Conservation (phyloP, 352 stramenopile species). For the Discostella stelligera region DNA sequence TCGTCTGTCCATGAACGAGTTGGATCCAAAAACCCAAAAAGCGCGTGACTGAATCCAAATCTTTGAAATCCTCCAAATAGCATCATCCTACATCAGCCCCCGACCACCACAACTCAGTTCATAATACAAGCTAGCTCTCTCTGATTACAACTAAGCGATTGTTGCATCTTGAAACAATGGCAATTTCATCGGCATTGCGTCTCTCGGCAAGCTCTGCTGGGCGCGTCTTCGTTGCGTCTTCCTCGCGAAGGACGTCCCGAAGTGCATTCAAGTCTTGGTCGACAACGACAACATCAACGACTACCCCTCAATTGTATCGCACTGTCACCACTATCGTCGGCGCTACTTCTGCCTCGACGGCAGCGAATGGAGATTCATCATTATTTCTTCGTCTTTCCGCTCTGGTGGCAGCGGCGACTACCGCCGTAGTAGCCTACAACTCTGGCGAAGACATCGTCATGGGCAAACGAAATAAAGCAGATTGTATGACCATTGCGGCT, state of each 20-base stretch:
- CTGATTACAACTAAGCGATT: not conserved
- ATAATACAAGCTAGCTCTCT: too few relatives aligned
- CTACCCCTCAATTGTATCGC: not conserved
- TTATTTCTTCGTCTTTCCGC: not conserved
- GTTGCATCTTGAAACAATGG: not conserved
- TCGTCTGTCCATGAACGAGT: not conserved
- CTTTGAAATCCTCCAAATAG: too few relatives aligned
- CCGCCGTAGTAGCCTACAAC: not conserved
- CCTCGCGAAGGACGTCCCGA: too few relatives aligned
- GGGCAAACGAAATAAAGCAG: slow-evolving; percentile 17
- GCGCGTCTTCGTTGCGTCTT: not conserved
- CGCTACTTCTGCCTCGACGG: not conserved
- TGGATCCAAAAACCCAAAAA: not conserved
- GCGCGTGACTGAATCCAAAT: not conserved
- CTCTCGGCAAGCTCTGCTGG: not conserved
- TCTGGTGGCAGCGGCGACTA: slow-evolving; percentile 1
- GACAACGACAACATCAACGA: too few relatives aligned
- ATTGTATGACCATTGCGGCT: slow-evolving; percentile 44
- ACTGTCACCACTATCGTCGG: not conserved
- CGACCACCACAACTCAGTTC: too few relatives aligned
- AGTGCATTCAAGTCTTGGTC: too few relatives aligned
- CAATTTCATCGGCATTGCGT: not conserved
- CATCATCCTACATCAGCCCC: too few relatives aligned
- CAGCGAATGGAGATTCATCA: not conserved
- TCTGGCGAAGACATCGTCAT: not conserved